Evolutionary conservation across 192 early-diverging fungal species (phyloP).

Genomic region (Linnemannia schmuckeri): DNA sequence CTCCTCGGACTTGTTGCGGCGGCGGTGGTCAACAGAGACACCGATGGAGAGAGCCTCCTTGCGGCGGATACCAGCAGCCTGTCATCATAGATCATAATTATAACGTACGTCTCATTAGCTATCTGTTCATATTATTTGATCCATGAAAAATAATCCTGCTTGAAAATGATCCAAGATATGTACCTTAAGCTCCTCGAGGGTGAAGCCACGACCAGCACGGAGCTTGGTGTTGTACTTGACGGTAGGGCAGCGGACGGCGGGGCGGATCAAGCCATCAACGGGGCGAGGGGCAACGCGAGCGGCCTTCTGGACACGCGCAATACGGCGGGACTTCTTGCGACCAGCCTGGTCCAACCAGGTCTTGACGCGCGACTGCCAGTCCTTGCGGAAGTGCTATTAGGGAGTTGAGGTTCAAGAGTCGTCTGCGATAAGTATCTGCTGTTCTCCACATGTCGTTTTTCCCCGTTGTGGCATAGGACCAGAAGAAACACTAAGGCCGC

Average conservation of each 20-base stretch:
- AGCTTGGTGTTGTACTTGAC: constrained; percentile 99
- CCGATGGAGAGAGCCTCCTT: constrained; percentile 96
- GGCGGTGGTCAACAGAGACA: constrained; percentile 96
- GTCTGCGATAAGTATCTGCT: background rate
- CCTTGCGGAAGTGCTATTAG: constrained; percentile 93
- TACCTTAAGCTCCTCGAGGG: constrained; percentile 98
- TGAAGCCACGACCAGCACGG: constrained; percentile 97
- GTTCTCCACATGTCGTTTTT: background rate
- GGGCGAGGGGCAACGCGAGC: constrained; percentile 96
- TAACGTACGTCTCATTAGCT: background rate
- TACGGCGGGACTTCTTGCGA: constrained; percentile 92
- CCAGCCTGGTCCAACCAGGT: constrained; percentile 99
- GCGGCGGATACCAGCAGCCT: constrained; percentile 92
- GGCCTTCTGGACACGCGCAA: constrained; percentile 93
- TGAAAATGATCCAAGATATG: constrained; percentile 26
- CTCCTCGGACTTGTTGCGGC: constrained; percentile 96
- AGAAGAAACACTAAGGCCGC: background rate
- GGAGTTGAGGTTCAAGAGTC: background rate
- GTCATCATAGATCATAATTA: too few species aligned
- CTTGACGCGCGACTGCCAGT: constrained; percentile 96
- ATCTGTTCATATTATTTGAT: constrained; percentile 54
- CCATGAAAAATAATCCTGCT: constrained; percentile 60
- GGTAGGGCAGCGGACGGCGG: constrained; percentile 96
- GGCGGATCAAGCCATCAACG: constrained; percentile 94
- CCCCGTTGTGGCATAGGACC: background rate